phyloP scores from a whole-genome alignment of 345 rosid genomes.

The Lagerstroemia speciosa region DNA sequence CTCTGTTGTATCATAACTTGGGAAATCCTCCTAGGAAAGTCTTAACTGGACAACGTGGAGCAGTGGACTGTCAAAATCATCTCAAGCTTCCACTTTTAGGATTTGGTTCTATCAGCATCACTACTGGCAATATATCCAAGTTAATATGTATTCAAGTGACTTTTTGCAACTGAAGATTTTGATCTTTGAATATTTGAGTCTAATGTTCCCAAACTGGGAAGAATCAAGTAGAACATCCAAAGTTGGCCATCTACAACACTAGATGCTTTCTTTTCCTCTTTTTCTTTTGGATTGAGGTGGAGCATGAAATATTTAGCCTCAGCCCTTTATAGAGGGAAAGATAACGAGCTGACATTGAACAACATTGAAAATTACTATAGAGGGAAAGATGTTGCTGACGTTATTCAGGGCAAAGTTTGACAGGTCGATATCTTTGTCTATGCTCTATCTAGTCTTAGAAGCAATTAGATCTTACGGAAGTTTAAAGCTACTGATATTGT shows the following conservation, averaged over 20 bases:
- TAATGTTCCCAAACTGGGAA: no score
- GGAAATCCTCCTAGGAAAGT: background rate
- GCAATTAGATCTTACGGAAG: background rate
- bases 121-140: background rate
- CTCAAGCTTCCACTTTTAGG: background rate
- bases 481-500: background rate
- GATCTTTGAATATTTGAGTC: no score
- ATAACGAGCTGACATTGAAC: conserved; percentile 59
- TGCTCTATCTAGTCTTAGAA: background rate
- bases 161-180: background rate
- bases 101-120: background rate
- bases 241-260: no score
- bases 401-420: conserved; percentile 59
- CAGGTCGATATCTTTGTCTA: conserved; percentile 37
- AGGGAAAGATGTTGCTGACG: conserved; percentile 59
- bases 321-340: conserved; percentile 95
- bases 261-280: no score
- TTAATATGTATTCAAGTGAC: background rate
- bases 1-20: background rate
- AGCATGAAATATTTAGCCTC: no score
- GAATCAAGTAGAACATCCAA: no score
- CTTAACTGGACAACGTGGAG: background rate
- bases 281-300: conserved; percentile 1
- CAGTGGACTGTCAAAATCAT: background rate
- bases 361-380: conserved; percentile 55